These are phyloP conservation scores for Jatropha curcas DNA, from an alignment of 345 rosid genomes.

Conservation along the genomic window DNA sequence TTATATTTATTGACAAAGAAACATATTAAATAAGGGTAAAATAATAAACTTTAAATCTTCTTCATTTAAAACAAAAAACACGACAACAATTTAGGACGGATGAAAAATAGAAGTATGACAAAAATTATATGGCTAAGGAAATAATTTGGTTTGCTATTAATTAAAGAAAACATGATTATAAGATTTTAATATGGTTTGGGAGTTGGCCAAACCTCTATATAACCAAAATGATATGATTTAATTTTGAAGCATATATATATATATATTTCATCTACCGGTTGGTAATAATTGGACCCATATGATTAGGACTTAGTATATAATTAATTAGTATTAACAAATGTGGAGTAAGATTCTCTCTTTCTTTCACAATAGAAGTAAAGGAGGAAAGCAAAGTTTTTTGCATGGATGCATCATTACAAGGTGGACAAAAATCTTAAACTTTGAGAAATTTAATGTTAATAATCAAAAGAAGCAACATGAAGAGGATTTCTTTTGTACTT, in stretches of 20 bases:
- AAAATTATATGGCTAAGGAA: no score
- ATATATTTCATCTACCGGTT: conserved; percentile 10
- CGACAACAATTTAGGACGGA: no score
- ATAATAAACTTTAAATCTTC: no score
- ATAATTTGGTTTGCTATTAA: no score
- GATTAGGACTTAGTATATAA: background rate
- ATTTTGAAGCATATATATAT: background rate
- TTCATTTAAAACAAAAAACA: no score
- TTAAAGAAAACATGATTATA: background rate
- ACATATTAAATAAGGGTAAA: no score
- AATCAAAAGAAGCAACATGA: background rate
- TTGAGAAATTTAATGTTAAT: background rate
- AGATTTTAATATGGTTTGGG: background rate
- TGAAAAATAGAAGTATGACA: no score
- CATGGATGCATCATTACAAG: background rate
- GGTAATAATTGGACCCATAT: conserved; percentile 18
- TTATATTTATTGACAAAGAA: no score
- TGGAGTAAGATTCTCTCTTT: background rate
- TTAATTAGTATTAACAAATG: background rate
- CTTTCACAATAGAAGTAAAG: background rate
- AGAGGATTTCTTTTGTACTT: background rate
- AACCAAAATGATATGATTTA: background rate
- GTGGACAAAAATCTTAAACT: background rate
- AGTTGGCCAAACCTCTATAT: conserved; percentile 10
- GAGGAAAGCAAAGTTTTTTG: background rate